Evolutionary conservation across 2,329 filamentous ascomycete species (phyloP), one percentile per base, ranked within the genome.

Genomic region (Microsporum ferrugineum): DNA sequence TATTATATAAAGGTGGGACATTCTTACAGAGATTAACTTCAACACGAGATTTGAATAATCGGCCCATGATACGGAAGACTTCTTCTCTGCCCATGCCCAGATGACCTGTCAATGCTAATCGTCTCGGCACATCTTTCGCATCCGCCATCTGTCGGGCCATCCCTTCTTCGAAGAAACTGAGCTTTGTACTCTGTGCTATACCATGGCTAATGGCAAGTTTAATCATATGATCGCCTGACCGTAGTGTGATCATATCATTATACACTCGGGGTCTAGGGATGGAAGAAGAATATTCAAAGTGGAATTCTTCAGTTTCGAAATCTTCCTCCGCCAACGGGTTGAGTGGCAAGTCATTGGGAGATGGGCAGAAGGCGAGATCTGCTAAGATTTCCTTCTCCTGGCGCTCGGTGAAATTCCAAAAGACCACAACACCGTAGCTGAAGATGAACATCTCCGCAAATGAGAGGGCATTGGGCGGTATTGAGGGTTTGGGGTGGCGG

Each of bases 161-260:
- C 62, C 88, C 84, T 75, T 96, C 94, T 73, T 99, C 94, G 69
- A 99, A 99, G 72, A 94, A 90, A 71, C 88, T 94, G 45, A 99
- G 79, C 74, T 96, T 97, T 0, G 94, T 99, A 73, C 91, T 96
- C 75, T 99, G 94, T 0, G 91, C 91, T 67, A 99, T 96, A 41
- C 91, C 94, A 72, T 99, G 94, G 72, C 89, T 95, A 78, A 99
- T 99, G 38, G 92, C 91, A 14, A 99, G 81, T 76, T 97, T 97
- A 72, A 97, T 95, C 92, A 99, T 97, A 76, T 99, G 94, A 76
- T 99, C 94, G 43, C 89, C 87, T 63, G 90, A 95, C 64, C 95
- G 82, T 51, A 99, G 78, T 0, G 94, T 99, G 68, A 99, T 97
- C 94, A 99, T 99, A 74, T 99, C 94, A 75, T 99, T 97, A 78